Conservation (phyloP, 495 filamentous ascomycete genomes). For the Penicillium malachiteum region DNA sequence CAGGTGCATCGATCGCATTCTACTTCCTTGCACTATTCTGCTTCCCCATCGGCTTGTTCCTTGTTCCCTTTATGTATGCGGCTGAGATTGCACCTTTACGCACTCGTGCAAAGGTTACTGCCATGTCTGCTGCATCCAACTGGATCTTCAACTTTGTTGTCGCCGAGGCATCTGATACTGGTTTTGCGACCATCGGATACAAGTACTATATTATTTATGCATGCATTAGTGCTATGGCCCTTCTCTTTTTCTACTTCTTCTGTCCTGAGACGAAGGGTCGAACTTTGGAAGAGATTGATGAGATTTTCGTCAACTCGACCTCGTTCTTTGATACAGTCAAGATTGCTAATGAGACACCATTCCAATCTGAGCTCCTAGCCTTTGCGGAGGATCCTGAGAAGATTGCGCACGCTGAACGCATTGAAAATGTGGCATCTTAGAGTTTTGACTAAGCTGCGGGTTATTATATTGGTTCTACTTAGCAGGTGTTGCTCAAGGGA, state of each 20-base stretch:
- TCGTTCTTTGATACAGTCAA: conserved; percentile 22
- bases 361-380: conserved; percentile 18
- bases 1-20: conserved; percentile 47
- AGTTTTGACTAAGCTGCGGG: background rate
- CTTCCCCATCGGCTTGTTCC: conserved; percentile 65
- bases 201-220: conserved; percentile 52
- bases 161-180: conserved; percentile 29
- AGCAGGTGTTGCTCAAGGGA: background rate
- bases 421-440: background rate
- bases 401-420: conserved; percentile 8
- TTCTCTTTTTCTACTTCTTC: conserved; percentile 39
- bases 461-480: background rate
- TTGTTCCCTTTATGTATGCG: conserved; percentile 66
- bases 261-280: conserved; percentile 47
- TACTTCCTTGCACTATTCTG: conserved; percentile 64
- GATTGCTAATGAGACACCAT: conserved; percentile 20
- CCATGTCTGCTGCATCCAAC: conserved; percentile 25
- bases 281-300: conserved; percentile 48
- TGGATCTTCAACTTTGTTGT: conserved; percentile 37
- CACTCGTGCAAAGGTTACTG: conserved; percentile 58
- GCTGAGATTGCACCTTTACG: conserved; percentile 66
- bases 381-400: conserved; percentile 16
- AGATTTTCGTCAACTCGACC: conserved; percentile 49
- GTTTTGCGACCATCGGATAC: conserved; percentile 42
- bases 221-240: conserved; percentile 32